Evolutionary conservation across 192 early-diverging fungal genomes (phyloP), one percentile per base, ranked within the genome.

Genomic region (Lobosporangium transversale): DNA sequence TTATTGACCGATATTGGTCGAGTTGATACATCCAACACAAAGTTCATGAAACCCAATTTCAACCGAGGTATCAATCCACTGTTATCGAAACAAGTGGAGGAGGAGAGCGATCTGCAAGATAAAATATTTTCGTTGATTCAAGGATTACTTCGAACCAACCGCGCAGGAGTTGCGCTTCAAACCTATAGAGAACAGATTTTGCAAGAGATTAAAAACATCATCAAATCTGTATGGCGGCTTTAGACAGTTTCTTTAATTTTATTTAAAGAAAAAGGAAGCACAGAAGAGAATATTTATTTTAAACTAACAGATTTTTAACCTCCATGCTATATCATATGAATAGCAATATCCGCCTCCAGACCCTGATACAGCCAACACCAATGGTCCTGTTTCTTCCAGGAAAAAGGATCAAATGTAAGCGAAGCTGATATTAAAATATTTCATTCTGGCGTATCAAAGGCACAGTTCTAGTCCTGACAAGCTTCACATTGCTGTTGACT

Each of bases 91-190:
- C 73, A 67, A 29, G 64, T 74, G 0, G 66, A 79, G 30, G 58
- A 56, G 7, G 76, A 82, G 47, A 58, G 80, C 33, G 70, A 74
- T 35, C 62, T 92, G 21, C 81, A 80, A 58, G 58, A 79, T 20
- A 80, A 84, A 58, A 83, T 99, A 53, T 65, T 81, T 32, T 94
- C 96, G 4, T 76, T 94, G 53, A 78, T 95, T 0, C 84, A 88
- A 48, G 95, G 95, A 7, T 68, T 99, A 37, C 76, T 94, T 24
- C 82, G 91, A 12, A 92, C 93, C 9, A 89, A 92, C 42, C 79
- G 86, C 32, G 70, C 97, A 7, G 83, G 67, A 29, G 63, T 62
- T 32, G 88, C 93, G 11, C 66, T 99, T 35, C 91, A 93, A 62
- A 58, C 79, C 1, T 97, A 94, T 69, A 86, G 90, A n/a, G 94